Percentiles rank a stretch among this genome's conserved stretches.
phyloP scores from a whole-genome alignment of 805 yeast genomes.

The Suhomyces tanzawaensis region DNA sequence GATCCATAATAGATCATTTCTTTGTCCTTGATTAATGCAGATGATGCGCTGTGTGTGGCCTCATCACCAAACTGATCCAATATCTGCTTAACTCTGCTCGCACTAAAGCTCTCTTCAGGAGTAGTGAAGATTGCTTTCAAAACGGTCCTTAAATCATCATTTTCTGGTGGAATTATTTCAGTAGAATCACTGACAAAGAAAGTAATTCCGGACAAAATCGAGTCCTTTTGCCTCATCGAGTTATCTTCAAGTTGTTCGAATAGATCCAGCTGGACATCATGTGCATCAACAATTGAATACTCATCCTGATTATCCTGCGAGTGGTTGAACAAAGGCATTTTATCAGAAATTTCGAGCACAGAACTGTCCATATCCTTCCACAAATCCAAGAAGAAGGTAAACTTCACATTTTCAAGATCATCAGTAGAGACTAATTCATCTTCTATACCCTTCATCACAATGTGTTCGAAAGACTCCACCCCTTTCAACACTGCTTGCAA shows the following conservation, averaged over 20 bases:
- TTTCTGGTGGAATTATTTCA: slow-evolving; percentile 11
- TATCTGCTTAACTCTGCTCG: slow-evolving; percentile 44
- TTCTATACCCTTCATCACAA: slow-evolving; percentile 57
- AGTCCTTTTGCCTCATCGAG: slow-evolving; percentile 73
- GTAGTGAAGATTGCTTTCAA: slow-evolving; percentile 61
- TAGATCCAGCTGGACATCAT: slow-evolving; percentile 16
- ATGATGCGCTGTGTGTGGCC: slow-evolving; percentile 48
- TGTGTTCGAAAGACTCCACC: slow-evolving; percentile 64
- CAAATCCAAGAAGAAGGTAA: slow-evolving; percentile 50
- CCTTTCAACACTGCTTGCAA: slow-evolving; percentile 54
- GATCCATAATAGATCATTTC: slow-evolving; percentile 51
- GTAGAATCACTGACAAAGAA: slow-evolving; percentile 36
- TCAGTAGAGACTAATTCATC: slow-evolving; percentile 49
- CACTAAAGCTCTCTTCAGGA: slow-evolving; percentile 44
- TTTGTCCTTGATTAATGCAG: slow-evolving; percentile 51
- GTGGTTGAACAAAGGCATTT: slow-evolving; percentile 38
- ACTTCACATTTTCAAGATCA: slow-evolving; percentile 51
- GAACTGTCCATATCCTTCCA: slow-evolving; percentile 61
- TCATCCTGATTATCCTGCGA: slow-evolving; percentile 48
- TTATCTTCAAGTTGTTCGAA: slow-evolving; percentile 50
- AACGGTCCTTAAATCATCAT: slow-evolving; percentile 39
- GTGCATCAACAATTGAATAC: slow-evolving; percentile 40
- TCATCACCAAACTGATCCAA: slow-evolving; percentile 46
- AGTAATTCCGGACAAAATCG: slow-evolving; percentile 43
- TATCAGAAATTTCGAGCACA: slow-evolving; percentile 25